Evolutionary conservation across 768 basidiomycete genomes (phyloP).

Genomic region (Cystofilobasidium macerans): DNA sequence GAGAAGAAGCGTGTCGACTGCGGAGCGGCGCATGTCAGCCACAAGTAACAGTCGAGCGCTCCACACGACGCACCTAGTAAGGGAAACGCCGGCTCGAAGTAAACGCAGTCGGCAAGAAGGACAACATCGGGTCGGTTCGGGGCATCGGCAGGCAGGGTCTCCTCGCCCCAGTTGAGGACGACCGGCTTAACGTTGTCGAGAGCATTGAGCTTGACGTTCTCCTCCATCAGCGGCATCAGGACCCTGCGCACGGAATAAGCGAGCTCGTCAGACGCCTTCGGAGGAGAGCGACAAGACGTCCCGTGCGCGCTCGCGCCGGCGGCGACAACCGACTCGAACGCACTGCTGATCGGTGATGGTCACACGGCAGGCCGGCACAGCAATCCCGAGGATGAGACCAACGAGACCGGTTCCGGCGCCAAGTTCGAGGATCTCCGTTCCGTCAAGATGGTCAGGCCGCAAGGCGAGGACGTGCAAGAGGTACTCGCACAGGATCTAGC

Average conservation of each 20-base stretch:
- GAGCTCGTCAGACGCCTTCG: neutral
- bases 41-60: neutral
- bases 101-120: conserved; percentile 88
- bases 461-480: conserved; percentile 16
- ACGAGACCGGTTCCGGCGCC: conserved; percentile 88
- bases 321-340: conserved; percentile 38
- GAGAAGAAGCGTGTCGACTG: conserved; percentile 59
- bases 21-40: neutral
- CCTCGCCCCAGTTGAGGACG: conserved; percentile 69
- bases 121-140: conserved; percentile 53
- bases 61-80: conserved; percentile 45
- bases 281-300: neutral
- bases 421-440: conserved; percentile 61
- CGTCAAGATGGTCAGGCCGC: conserved; percentile 26
- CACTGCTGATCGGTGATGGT: conserved; percentile 86
- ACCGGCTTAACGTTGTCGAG: conserved; percentile 49
- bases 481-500: conserved; percentile 24
- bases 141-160: conserved; percentile 41
- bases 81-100: conserved; percentile 86
- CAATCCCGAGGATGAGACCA: conserved; percentile 65
- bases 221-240: conserved; percentile 51
- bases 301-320: neutral
- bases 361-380: conserved; percentile 49
- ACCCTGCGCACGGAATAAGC: neutral
- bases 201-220: conserved; percentile 59